Conservation (phyloP, 805 yeast species). For the Nematodospora valgi region DNA sequence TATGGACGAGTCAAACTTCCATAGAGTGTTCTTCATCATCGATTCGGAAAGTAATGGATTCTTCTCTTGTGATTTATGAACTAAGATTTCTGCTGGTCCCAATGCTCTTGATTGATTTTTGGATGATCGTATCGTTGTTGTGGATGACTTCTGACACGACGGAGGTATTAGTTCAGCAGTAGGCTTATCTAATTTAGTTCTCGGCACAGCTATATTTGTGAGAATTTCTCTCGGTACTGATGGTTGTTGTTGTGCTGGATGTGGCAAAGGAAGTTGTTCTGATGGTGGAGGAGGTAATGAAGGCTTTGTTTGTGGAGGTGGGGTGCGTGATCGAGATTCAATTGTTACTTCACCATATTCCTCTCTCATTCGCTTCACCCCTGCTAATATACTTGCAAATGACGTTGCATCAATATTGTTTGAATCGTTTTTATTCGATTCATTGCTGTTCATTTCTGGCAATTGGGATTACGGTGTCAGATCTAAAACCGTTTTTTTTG, state of each 20-base stretch:
- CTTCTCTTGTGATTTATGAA: constrained; percentile 65
- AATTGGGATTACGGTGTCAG: too few species aligned
- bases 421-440: too few species aligned
- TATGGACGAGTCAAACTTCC: constrained; percentile 54
- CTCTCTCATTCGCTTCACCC: constrained; percentile 60
- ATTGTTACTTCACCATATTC: constrained; percentile 21
- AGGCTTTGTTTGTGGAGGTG: not conserved
- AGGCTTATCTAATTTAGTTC: constrained; percentile 5
- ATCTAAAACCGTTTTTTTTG: too few species aligned
- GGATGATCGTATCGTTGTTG: not conserved
- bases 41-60: constrained; percentile 61
- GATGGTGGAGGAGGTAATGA: not conserved
- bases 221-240: not conserved
- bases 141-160: constrained; percentile 7
- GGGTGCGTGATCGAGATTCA: not conserved
- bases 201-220: not conserved
- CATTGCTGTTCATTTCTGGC: too few species aligned
- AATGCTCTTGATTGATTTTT: constrained; percentile 2
- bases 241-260: not conserved
- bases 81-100: constrained; percentile 37
- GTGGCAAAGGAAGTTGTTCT: not conserved
- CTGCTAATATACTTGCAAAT: constrained; percentile 67
- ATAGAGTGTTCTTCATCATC: constrained; percentile 47
- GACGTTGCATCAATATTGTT: constrained; percentile 49
- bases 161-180: constrained; percentile 15